phyloP scores from a whole-genome alignment of 257 asterid species.

The Solanum neorickii region DNA sequence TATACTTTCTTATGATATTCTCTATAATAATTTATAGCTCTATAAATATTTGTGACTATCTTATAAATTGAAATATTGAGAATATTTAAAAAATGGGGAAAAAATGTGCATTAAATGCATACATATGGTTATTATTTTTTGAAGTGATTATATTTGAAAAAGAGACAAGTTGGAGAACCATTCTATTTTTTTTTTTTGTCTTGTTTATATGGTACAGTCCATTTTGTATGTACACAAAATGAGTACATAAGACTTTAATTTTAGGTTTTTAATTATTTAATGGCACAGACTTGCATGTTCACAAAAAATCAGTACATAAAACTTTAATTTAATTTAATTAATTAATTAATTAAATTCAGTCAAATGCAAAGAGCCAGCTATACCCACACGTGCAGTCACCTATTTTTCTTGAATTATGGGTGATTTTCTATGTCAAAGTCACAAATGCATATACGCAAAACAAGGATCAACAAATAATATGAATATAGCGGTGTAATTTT shows the following conservation, averaged over 20 bases:
- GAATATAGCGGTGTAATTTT: not conserved
- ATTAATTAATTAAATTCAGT: not conserved
- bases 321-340: not conserved
- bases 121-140: not conserved
- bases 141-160: not conserved
- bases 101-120: not conserved
- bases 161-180: not conserved
- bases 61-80: no score
- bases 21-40: no score
- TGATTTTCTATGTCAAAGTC: not conserved
- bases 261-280: not conserved
- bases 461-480: not conserved
- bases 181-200: not conserved
- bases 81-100: no score
- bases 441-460: not conserved
- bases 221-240: not conserved
- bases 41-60: no score
- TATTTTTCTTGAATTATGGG: not conserved
- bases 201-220: not conserved
- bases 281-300: constrained; percentile 13
- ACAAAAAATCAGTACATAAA: not conserved
- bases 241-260: not conserved
- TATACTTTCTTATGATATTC: no score
- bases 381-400: not conserved
- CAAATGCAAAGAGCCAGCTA: not conserved